Evolutionary conservation across 2,329 filamentous ascomycete genomes (phyloP), one percentile per base, ranked within the genome.

Genomic region (Calcarisporium arbuscula): DNA sequence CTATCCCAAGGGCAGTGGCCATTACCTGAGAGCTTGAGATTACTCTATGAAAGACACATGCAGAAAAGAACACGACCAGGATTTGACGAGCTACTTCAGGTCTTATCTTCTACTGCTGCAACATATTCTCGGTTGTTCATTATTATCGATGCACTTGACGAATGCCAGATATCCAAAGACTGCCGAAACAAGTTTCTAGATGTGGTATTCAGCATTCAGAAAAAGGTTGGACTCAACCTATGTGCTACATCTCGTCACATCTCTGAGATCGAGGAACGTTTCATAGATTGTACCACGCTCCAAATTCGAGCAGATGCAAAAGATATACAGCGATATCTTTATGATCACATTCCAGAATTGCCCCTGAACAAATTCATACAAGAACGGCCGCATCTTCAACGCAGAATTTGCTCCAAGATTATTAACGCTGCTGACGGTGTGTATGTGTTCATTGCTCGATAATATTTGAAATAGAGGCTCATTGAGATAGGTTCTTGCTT

Each of bases 61-160:
- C 10, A 31, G 16, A 31, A 21, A 12, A 12, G 5, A 6, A 54
- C 25, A 1, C 15, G 32, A 4, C 40, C 31, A 3, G 27, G 27
- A 0, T 10, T 21, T 3, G 26, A 36, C 0, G 35, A 48, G 10
- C 19, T 50, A 0, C 5, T 21, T 1, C 20, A 6, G 3, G 4
- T 15, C 3, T 39, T 52, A 1, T 22, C 23, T 1, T n/a, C 18
- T 5, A 28, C 44, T 4, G 19, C 7, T 2, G n/a, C 26, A 1
- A 6, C n/a, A 1, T 42, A 38, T 11, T 19, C 25, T 0, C 30
- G 30, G 15, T 28, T 41, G 0, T 52, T 49, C 8, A 32, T 52
- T 2, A 16, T 49, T 0, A 4, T 50, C 2, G 50, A 55, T 19
- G 50, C 46, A 0, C 46, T 60, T 1, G 50, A 55, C 8, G 47